A percentile compares a stretch with the other conserved stretches of the same genome.
phyloP scores from a whole-genome alignment of 2,329 filamentous ascomycete species.

The Acrodontium crateriforme region DNA sequence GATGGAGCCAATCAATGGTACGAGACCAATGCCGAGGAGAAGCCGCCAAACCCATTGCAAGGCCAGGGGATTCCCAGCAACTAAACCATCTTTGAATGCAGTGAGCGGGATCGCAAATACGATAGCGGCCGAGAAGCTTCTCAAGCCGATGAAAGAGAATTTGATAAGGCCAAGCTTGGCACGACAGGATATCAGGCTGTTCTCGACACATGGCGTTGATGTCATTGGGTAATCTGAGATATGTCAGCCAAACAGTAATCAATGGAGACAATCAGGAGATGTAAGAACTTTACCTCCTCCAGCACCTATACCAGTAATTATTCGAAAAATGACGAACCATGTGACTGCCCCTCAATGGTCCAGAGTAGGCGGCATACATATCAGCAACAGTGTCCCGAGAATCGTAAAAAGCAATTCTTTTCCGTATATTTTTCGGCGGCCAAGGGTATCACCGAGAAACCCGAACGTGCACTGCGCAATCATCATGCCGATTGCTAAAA shows the following conservation, averaged over 20 bases:
- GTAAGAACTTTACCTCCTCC: constrained; percentile 1
- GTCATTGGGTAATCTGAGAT: constrained; percentile 3
- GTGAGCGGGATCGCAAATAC: constrained; percentile 1
- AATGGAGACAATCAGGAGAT: too few species aligned
- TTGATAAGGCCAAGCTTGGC: constrained; percentile 1
- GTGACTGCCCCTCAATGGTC: constrained; percentile 1
- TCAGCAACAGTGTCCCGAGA: constrained; percentile 1
- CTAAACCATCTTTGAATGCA: constrained; percentile 1
- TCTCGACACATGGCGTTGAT: constrained; percentile 1
- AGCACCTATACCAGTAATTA: constrained; percentile 1
- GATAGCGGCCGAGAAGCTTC: constrained; percentile 1
- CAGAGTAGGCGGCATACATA: constrained; percentile 1
- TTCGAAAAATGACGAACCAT: constrained; percentile 1
- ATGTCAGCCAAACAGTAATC: not conserved
- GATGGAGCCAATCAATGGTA: constrained; percentile 1
- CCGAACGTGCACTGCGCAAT: constrained; percentile 2
- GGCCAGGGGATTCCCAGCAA: not conserved
- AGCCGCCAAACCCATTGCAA: constrained; percentile 5
- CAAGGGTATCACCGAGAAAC: constrained; percentile 1
- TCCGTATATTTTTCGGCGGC: constrained; percentile 3
- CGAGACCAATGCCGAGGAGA: constrained; percentile 2
- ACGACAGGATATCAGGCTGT: not conserved
- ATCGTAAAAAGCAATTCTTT: constrained; percentile 3
- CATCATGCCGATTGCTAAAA: constrained; percentile 4
- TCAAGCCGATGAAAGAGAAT: constrained; percentile 1